Percentiles rank a stretch among this genome's conserved stretches.
phyloP scores from a whole-genome alignment of 129 eudicot genomes.

The Arctium lappa region DNA sequence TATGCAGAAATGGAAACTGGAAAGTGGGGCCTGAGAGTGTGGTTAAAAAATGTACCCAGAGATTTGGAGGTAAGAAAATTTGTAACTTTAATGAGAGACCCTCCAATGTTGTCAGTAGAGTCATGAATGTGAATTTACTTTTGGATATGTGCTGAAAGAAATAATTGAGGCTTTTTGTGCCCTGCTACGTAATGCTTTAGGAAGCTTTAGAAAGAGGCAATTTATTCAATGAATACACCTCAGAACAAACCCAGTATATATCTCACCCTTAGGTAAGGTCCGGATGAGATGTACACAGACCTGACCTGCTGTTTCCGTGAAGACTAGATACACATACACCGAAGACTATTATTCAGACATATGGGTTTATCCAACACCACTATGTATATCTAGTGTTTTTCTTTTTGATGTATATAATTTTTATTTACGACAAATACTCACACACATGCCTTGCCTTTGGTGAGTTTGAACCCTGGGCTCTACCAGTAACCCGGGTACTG shows the following conservation, averaged over 20 bases:
- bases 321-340: neutral
- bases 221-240: slow-evolving; percentile 18
- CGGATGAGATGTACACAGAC: neutral
- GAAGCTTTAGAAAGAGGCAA: slow-evolving; percentile 27
- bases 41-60: slow-evolving; percentile 27
- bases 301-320: neutral
- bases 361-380: neutral
- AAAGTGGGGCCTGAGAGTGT: slow-evolving; percentile 22
- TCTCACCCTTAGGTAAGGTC: neutral
- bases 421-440: neutral
- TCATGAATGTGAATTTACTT: slow-evolving; percentile 35
- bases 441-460: neutral
- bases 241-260: neutral
- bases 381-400: neutral
- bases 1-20: slow-evolving; percentile 31
- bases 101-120: slow-evolving; percentile 29
- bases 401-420: neutral
- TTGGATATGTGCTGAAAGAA: slow-evolving; percentile 21
- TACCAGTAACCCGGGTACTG: neutral
- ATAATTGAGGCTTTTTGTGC: slow-evolving; percentile 28
- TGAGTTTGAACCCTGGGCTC: neutral
- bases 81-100: slow-evolving; percentile 34
- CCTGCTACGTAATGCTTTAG: slow-evolving; percentile 19
- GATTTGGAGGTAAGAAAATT: slow-evolving; percentile 12
- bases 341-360: neutral